Evolutionary conservation across 352 stramenopile species (phyloP).

Genomic region (Pythium aquatile): DNA sequence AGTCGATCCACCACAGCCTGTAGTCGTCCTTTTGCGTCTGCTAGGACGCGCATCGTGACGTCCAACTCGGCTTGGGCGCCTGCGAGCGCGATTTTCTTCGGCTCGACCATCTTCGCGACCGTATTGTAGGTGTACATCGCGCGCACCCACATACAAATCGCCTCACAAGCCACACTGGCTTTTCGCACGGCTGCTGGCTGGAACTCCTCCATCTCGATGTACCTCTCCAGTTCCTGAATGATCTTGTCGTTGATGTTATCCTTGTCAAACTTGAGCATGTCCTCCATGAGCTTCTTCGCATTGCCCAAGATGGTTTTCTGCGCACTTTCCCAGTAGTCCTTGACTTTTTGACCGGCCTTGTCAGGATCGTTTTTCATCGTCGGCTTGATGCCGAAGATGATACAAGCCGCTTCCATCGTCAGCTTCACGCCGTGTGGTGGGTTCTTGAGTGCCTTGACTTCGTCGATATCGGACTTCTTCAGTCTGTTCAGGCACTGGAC

Average conservation of each 20-base stretch:
- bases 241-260: slow-evolving; percentile 88
- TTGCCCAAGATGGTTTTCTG: slow-evolving; percentile 87
- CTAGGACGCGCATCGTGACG: slow-evolving; percentile 83
- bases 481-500: slow-evolving; percentile 91
- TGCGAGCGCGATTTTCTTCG: slow-evolving; percentile 88
- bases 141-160: slow-evolving; percentile 93
- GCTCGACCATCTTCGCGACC: slow-evolving; percentile 91
- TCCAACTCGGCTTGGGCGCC: slow-evolving; percentile 84
- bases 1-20: slow-evolving; percentile 86
- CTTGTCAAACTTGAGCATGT: slow-evolving; percentile 90
- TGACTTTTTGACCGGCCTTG: slow-evolving; percentile 89
- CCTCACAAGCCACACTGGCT: slow-evolving; percentile 89
- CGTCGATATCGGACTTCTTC: slow-evolving; percentile 94
- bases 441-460: slow-evolving; percentile 90
- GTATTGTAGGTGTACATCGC: slow-evolving; percentile 94
- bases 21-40: slow-evolving; percentile 80
- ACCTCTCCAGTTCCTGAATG: slow-evolving; percentile 85
- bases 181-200: slow-evolving; percentile 87
- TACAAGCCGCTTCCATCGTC: slow-evolving; percentile 92
- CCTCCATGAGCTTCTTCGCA: slow-evolving; percentile 88
- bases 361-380: slow-evolving; percentile 87
- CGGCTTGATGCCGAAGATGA: slow-evolving; percentile 94
- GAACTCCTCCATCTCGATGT: slow-evolving; percentile 92
- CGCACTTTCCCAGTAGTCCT: slow-evolving; percentile 89
- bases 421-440: slow-evolving; percentile 81